Percentiles rank a stretch among this genome's conserved stretches.
Conservation (phyloP, 106 monocot species). For the Hemerocallis citrina region DNA sequence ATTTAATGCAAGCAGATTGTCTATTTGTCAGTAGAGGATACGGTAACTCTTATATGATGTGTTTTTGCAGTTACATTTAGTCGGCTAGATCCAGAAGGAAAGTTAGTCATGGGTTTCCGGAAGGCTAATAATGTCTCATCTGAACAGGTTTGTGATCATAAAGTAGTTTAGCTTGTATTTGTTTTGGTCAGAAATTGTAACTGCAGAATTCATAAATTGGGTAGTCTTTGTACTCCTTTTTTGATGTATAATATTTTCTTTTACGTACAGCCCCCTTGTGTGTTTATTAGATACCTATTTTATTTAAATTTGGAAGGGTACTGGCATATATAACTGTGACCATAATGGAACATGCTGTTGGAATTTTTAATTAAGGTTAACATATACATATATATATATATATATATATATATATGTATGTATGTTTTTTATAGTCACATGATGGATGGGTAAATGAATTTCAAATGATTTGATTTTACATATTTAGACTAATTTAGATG, state of each 20-base stretch:
- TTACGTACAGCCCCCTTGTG: background rate
- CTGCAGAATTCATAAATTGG: background rate
- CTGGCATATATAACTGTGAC: background rate
- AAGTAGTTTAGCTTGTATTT: background rate
- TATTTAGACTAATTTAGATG: too few relatives aligned
- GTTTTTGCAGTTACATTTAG: slow-evolving; percentile 89
- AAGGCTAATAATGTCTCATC: slow-evolving; percentile 53
- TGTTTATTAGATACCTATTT: background rate
- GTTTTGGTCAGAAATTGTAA: background rate
- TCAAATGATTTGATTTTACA: too few relatives aligned
- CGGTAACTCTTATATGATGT: background rate
- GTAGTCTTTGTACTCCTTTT: too few relatives aligned
- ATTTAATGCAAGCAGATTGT: too few relatives aligned
- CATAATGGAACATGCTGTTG: background rate
- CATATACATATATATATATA: too few relatives aligned
- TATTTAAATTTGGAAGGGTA: too few relatives aligned
- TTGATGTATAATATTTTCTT: too few relatives aligned
- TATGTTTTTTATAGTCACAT: too few relatives aligned
- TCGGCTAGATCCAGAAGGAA: slow-evolving; percentile 91
- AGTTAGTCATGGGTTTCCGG: slow-evolving; percentile 91
- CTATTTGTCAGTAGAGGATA: background rate
- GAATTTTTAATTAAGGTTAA: too few relatives aligned
- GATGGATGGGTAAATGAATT: too few relatives aligned
- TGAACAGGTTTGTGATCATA: slow-evolving; percentile 47
- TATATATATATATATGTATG: too few relatives aligned